These are phyloP conservation scores for Globisporangium mamillatum DNA, from an alignment of 352 stramenopile species.

Conservation along the genomic window DNA sequence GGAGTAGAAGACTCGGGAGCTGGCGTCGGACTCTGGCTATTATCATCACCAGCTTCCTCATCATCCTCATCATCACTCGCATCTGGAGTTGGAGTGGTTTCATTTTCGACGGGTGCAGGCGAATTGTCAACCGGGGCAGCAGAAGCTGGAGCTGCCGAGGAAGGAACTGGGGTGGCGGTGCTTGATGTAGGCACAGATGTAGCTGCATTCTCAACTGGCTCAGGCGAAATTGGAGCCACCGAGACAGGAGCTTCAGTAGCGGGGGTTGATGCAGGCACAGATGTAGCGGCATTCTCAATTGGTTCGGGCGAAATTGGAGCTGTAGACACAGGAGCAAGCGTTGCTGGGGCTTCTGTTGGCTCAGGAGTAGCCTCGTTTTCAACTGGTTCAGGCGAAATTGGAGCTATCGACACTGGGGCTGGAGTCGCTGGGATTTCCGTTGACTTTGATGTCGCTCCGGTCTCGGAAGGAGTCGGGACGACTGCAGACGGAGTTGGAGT, in stretches of 20 bases:
- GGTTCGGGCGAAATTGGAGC: neutral
- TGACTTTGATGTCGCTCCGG: neutral
- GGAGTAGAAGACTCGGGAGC: neutral
- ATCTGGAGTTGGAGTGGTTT: neutral
- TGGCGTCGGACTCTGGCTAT: neutral
- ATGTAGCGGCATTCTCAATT: neutral
- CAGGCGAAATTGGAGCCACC: neutral
- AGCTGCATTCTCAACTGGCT: neutral
- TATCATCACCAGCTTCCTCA: neutral
- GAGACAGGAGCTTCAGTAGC: neutral
- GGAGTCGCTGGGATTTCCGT: neutral
- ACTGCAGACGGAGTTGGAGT: neutral
- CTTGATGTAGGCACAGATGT: neutral
- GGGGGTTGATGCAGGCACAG: neutral
- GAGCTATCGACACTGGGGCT: neutral
- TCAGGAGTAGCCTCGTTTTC: neutral
- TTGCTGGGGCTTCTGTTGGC: neutral
- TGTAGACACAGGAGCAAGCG: neutral
- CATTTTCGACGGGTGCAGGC: neutral
- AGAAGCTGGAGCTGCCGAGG: neutral
- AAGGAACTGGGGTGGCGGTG: neutral
- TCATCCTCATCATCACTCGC: neutral
- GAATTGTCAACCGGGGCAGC: neutral
- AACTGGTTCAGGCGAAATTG: neutral
- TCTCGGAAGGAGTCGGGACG: neutral